These are phyloP conservation scores for Aspergillus intermedius DNA, from an alignment of 2,329 filamentous ascomycete species.

Conservation along the genomic window DNA sequence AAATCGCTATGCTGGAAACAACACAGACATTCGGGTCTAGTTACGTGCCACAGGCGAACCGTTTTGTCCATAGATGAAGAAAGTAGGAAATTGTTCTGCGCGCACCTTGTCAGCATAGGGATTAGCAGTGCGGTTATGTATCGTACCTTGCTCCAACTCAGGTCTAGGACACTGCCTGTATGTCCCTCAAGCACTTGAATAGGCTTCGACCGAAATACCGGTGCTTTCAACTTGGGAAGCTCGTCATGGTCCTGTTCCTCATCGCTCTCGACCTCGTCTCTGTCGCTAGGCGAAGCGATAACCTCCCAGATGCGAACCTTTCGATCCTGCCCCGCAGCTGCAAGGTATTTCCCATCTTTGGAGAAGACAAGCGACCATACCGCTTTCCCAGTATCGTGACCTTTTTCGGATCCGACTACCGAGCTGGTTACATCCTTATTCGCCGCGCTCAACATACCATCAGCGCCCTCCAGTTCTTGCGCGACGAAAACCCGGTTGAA, in stretches of 20 bases:
- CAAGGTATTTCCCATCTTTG: constrained; percentile 81
- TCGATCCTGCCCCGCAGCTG: constrained; percentile 84
- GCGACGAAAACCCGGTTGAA: constrained; percentile 87
- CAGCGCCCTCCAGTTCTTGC: constrained; percentile 71
- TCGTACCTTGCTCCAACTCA: constrained; percentile 86
- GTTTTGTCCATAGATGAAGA: constrained; percentile 98
- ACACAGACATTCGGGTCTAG: constrained; percentile 75
- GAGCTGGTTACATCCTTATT: constrained; percentile 24
- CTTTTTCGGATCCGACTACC: constrained; percentile 14
- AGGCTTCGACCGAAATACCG: constrained; percentile 78
- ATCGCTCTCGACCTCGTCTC: constrained; percentile 61
- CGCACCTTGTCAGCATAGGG: constrained; percentile 2
- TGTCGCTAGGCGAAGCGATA: constrained; percentile 73
- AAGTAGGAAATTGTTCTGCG: constrained; percentile 80
- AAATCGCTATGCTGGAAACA: constrained; percentile 94
- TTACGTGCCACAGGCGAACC: constrained; percentile 88
- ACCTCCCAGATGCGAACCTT: constrained; percentile 85
- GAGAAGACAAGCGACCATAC: constrained; percentile 94
- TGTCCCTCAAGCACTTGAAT: constrained; percentile 77
- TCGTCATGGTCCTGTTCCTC: constrained; percentile 42
- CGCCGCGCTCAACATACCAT: constrained; percentile 25
- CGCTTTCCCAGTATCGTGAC: constrained; percentile 50
- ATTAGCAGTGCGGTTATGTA: constrained; percentile 2
- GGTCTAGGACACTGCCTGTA: constrained; percentile 74
- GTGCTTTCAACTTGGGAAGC: constrained; percentile 68